A percentile compares a stretch with the other conserved stretches of the same genome.
Evolutionary conservation across 2,329 filamentous ascomycete species (phyloP).

Genomic region (Fusarium marasasianum): DNA sequence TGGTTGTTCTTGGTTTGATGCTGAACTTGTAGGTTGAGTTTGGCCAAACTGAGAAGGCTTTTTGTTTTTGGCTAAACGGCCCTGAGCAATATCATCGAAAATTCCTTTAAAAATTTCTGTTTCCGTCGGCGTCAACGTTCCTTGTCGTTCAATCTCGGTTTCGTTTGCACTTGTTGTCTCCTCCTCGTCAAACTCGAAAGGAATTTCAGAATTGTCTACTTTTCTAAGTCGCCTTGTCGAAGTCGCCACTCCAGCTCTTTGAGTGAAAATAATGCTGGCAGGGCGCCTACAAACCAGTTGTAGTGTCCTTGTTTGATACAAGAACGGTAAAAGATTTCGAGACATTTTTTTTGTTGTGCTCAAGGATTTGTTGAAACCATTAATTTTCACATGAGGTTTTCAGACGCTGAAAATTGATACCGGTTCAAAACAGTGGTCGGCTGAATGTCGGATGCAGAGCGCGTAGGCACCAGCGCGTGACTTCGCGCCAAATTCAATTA

Average conservation of each 20-base stretch:
- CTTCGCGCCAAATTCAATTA: constrained; percentile 47
- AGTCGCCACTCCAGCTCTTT: constrained; percentile 35
- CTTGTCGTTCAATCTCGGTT: constrained; percentile 37
- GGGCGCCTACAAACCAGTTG: constrained; percentile 43
- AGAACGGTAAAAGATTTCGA: constrained; percentile 68
- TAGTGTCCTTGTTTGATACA: constrained; percentile 76
- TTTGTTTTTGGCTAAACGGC: constrained; percentile 46
- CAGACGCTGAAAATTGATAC: constrained; percentile 27
- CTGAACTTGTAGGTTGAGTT: neutral
- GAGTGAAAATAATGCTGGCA: constrained; percentile 34
- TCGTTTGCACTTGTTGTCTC: constrained; percentile 43
- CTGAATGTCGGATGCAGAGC: constrained; percentile 32
- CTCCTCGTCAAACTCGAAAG: constrained; percentile 63
- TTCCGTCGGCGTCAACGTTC: constrained; percentile 68
- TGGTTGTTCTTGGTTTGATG: neutral
- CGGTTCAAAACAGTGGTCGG: constrained; percentile 5
- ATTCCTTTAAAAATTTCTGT: constrained; percentile 69
- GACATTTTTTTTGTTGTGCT: constrained; percentile 49
- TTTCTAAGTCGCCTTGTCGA: constrained; percentile 13
- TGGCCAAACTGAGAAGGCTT: constrained; percentile 24
- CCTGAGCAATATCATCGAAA: constrained; percentile 54
- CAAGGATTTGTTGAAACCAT: neutral
- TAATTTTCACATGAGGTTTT: constrained; percentile 21
- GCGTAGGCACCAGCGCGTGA: constrained; percentile 41
- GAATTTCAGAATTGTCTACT: constrained; percentile 53